Evolutionary conservation across 768 basidiomycete genomes (phyloP).

Genomic region (Psilocybe sp.): DNA sequence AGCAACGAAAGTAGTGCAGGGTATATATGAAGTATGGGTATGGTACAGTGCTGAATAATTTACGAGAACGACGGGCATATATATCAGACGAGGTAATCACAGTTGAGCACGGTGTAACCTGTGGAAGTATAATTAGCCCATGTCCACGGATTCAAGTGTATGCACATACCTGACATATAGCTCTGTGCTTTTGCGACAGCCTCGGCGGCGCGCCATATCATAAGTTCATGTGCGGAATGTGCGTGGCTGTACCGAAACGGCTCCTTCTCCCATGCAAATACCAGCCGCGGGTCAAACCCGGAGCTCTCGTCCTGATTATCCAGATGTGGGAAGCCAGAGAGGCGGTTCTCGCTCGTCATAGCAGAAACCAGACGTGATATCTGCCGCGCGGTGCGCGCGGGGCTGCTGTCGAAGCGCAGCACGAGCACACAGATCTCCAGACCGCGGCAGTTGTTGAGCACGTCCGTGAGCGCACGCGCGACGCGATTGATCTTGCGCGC

Average conservation of each 20-base stretch:
- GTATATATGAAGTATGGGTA: neutral
- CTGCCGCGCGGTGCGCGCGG: slow-evolving; percentile 14
- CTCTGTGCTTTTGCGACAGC: slow-evolving; percentile 22
- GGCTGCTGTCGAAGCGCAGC: slow-evolving; percentile 28
- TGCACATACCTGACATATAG: slow-evolving; percentile 17
- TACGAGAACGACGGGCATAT: neutral
- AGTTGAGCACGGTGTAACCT: slow-evolving; percentile 17
- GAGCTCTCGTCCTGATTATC: slow-evolving; percentile 2
- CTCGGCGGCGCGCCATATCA: slow-evolving; percentile 32
- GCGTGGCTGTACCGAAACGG: slow-evolving; percentile 37
- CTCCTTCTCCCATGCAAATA: slow-evolving; percentile 35
- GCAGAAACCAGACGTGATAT: slow-evolving; percentile 13
- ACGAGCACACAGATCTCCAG: slow-evolving; percentile 31
- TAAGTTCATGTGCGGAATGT: slow-evolving; percentile 28
- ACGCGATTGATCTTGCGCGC: slow-evolving; percentile 16
- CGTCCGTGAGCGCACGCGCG: slow-evolving; percentile 16
- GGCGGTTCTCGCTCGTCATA: slow-evolving; percentile 11
- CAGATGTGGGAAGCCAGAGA: neutral
- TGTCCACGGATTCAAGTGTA: neutral
- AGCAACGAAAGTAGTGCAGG: neutral
- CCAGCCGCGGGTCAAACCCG: slow-evolving; percentile 30
- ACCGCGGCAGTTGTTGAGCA: slow-evolving; percentile 20
- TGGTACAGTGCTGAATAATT: neutral
- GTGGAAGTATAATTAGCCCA: neutral
- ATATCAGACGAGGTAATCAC: slow-evolving; percentile 14